These are phyloP conservation scores for Cylindrotheca fusiformis DNA, from an alignment of 108 stramenopile species.

Conservation along the genomic window DNA sequence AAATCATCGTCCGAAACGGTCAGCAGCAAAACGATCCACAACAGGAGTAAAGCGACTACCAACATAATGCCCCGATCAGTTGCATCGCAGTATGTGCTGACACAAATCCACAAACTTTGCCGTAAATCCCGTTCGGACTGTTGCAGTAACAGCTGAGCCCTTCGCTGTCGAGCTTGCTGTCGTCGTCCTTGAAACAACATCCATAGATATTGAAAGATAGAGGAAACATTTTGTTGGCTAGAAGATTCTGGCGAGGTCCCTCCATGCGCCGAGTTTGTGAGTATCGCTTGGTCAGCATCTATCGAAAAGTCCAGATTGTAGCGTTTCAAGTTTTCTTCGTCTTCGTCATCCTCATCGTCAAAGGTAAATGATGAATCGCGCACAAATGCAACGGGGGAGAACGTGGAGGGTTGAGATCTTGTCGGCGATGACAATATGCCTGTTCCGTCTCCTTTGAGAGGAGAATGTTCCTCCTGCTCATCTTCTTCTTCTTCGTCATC, in stretches of 20 bases:
- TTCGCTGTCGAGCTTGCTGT: constrained; percentile 34
- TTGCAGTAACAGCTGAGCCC: constrained; percentile 32
- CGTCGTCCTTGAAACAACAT: constrained; percentile 25
- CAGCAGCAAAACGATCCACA: constrained; percentile 25
- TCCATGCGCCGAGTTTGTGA: background rate
- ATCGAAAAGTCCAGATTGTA: background rate
- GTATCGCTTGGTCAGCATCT: background rate
- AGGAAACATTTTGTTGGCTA: background rate
- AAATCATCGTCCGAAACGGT: background rate
- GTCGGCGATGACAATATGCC: background rate
- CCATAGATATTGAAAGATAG: constrained; percentile 17
- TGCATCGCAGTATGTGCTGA: constrained; percentile 28
- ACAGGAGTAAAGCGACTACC: background rate
- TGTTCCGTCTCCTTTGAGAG: background rate
- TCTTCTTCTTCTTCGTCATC: background rate
- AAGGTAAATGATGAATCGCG: background rate
- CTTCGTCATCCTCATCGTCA: background rate
- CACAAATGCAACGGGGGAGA: background rate
- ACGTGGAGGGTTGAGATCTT: background rate
- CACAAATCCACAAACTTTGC: constrained; percentile 17
- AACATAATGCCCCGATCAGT: constrained; percentile 32
- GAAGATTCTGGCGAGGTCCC: background rate
- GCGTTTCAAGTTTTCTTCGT: background rate
- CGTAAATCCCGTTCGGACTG: constrained; percentile 26
- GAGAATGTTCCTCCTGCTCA: background rate